Percentiles rank a stretch among this genome's conserved stretches.
Conservation (phyloP, 768 basidiomycete species). For the Austroboletus festivus region DNA sequence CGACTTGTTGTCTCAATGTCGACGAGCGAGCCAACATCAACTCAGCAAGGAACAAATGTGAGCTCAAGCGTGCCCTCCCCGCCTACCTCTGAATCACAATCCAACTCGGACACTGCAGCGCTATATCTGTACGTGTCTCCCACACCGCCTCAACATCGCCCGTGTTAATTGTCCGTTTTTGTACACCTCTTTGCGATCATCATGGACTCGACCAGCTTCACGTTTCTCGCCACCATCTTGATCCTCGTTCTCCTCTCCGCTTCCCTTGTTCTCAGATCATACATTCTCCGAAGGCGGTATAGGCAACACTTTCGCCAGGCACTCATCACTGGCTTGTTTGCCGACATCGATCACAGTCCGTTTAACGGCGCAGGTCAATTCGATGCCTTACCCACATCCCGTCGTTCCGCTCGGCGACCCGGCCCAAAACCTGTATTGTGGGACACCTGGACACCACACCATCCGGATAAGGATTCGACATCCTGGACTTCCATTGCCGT, state of each 20-base stretch:
- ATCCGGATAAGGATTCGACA: neutral
- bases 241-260: conserved; percentile 64
- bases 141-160: conserved; percentile 11
- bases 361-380: neutral
- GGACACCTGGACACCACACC: conserved; percentile 12
- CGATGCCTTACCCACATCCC: neutral
- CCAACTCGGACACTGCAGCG: conserved; percentile 18
- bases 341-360: conserved; percentile 30
- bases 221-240: conserved; percentile 66
- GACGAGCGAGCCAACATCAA: no score
- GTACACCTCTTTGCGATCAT: neutral
- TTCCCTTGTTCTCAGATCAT: conserved; percentile 62
- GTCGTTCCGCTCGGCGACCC: conserved; percentile 1
- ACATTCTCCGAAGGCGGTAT: conserved; percentile 56
- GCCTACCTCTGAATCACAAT: no score
- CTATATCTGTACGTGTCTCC: conserved; percentile 28
- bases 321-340: conserved; percentile 41
- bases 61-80: no score
- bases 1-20: no score
- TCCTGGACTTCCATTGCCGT: conserved; percentile 18
- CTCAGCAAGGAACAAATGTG: no score
- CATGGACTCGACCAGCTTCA: conserved; percentile 46
- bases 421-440: conserved; percentile 17
- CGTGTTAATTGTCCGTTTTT: neutral
- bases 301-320: conserved; percentile 52